Evolutionary conservation across 306 rosid species (phyloP).

Genomic region (Trifolium pratense): DNA sequence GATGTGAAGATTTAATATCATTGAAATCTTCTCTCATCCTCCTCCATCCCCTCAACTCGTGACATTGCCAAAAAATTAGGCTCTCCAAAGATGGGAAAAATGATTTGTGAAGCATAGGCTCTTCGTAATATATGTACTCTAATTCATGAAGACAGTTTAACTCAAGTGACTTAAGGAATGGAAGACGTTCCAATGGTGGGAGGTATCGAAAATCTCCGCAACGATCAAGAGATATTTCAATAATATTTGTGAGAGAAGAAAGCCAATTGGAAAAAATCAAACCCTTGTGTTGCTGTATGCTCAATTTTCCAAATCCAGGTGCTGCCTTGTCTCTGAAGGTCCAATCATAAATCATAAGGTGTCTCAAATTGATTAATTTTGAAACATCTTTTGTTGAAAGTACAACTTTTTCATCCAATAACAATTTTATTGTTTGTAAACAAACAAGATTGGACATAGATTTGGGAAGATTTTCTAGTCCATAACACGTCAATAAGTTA

Average conservation of each 20-base stretch:
- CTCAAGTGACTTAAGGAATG: constrained; percentile 12
- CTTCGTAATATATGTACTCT: constrained; percentile 9
- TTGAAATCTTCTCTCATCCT: neutral
- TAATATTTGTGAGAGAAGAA: constrained; percentile 20
- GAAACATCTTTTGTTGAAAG: neutral
- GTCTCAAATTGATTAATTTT: constrained; percentile 9
- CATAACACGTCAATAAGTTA: accelerated
- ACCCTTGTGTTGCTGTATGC: neutral
- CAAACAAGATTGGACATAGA: neutral
- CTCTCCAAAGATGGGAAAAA: constrained; percentile 3
- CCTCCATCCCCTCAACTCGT: neutral
- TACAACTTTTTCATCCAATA: neutral
- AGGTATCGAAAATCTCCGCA: neutral
- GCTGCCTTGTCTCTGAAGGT: neutral
- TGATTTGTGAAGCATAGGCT: neutral
- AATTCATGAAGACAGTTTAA: neutral
- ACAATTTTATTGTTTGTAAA: neutral
- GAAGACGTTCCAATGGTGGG: constrained; percentile 27
- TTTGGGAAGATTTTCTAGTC: neutral
- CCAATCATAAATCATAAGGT: too few relatives aligned
- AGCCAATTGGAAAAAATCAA: constrained; percentile 3
- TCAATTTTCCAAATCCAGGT: too few relatives aligned
- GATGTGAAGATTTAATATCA: neutral
- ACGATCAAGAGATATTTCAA: accelerated
- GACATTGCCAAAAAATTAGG: neutral